Evolutionary conservation across 176 grass and related monocot genomes (phyloP).

Genomic region (Zea luxurians): DNA sequence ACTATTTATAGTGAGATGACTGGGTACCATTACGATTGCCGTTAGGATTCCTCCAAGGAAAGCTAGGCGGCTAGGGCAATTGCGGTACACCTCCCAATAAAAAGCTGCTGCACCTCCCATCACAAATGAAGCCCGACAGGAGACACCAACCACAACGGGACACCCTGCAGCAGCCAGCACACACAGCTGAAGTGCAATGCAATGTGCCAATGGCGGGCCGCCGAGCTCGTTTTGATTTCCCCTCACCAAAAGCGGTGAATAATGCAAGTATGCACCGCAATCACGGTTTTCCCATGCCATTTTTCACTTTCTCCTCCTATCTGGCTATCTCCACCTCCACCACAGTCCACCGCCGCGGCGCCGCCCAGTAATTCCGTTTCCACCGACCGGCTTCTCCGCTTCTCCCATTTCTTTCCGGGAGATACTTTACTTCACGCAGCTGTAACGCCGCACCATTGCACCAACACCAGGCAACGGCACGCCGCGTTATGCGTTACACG

Average conservation of each 20-base stretch:
- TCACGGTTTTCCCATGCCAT: slow-evolving; percentile 6
- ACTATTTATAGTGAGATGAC: no score
- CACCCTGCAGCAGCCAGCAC: background rate
- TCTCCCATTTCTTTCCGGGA: background rate
- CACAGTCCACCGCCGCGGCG: background rate
- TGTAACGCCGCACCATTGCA: slow-evolving; percentile 8
- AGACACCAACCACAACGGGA: background rate
- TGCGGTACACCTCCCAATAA: slow-evolving; percentile 22
- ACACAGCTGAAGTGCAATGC: background rate
- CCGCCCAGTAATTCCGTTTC: background rate
- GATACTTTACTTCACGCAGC: slow-evolving; percentile 34
- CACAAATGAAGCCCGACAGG: background rate
- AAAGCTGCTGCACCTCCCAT: slow-evolving; percentile 7
- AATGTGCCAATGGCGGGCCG: background rate
- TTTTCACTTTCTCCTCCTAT: background rate
- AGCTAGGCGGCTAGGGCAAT: background rate
- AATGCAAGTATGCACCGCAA: background rate
- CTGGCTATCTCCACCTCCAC: background rate
- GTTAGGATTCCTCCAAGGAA: no score
- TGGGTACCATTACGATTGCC: no score
- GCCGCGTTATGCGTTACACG: slow-evolving; percentile 4
- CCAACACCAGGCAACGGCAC: background rate
- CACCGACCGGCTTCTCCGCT: background rate
- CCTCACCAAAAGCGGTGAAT: background rate
- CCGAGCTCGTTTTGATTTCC: background rate